Base-by-base conservation (phyloP, 2,329 filamentous ascomycete genomes). In the Aureobasidium sp. region DNA sequence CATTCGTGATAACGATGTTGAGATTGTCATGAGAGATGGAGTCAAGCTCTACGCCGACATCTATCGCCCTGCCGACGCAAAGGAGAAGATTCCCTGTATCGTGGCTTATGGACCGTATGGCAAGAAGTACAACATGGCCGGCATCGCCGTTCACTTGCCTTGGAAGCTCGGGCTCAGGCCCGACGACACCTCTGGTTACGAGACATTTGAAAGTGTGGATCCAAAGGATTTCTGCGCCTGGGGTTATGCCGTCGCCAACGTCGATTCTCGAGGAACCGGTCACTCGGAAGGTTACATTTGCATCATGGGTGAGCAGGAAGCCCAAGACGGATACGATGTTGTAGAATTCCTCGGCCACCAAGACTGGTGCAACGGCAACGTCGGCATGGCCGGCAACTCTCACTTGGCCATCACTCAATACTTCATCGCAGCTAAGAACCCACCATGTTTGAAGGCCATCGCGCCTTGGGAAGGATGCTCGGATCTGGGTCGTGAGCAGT, bases 401-500 rank as follows among this genome's bases (percentile, higher is more conserved):
- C 74, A 76, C 7, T 74, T 84, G 10, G 81, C 80, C 0, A 81
- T 77, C 43, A 73, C 76, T 0, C 81, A 84, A 65, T 75, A 71
- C 72, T 79, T 79, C 55, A 76, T 83, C 16, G 82, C 81, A 0
- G 73, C 80, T 1, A 70, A 78, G 48, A 72, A 77, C 23, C 82
- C 82, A 11, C 82, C 81, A 0, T 76, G 74, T 16, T 73, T 84
- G 7, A 75, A 75, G n/a, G 76, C 77, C 0, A 82, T 85, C 42
- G 81, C 81, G 0, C 85, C 75, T 51, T 82, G 81, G 81, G 84
- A 86, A 69, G 83, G 80, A 15, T 79, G 73, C 45, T 77, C 77
- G 0, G 84, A 86, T 67, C 69, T 84, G 4, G 85, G 82, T 67
- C 78, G 82, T 2, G 83, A 85, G 67, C 78, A 81, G 31, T 81